Evolutionary conservation across 495 filamentous ascomycete species (phyloP).

Genomic region (Bathelium albidoporum): DNA sequence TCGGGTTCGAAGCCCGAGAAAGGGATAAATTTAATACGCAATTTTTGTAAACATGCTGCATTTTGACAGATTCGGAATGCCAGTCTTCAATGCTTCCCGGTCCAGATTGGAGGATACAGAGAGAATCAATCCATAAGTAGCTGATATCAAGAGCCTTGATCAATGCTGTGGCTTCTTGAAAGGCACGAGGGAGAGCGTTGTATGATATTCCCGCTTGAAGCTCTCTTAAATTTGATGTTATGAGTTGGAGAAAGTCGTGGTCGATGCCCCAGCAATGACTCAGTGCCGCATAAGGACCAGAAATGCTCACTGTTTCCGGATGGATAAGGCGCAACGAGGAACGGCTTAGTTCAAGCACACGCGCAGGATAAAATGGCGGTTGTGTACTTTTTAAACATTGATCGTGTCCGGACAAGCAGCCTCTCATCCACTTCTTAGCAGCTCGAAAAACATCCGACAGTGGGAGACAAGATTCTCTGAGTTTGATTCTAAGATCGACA

Average conservation of each 20-base stretch:
- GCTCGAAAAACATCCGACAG: too few species aligned
- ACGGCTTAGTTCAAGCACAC: background rate
- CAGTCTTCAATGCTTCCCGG: background rate
- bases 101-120: conserved; percentile 14
- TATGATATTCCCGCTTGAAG: background rate
- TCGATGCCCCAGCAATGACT: conserved; percentile 17
- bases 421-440: too few species aligned
- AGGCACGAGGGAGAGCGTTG: conserved; percentile 6
- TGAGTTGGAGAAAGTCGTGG: conserved; percentile 1
- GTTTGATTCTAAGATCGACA: too few species aligned
- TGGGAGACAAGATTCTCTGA: too few species aligned
- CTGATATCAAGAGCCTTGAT: conserved; percentile 6
- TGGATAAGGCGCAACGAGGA: background rate
- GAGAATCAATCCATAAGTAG: conserved; percentile 19
- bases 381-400: too few species aligned
- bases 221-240: background rate
- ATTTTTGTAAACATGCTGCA: background rate
- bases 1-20: background rate
- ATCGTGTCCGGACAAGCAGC: too few species aligned
- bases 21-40: background rate
- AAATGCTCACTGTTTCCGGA: background rate
- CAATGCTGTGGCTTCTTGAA: conserved; percentile 14
- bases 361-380: too few species aligned
- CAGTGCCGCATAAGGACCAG: conserved; percentile 8
- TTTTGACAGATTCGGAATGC: background rate